A percentile compares a stretch with the other conserved stretches of the same genome.
Conservation (phyloP, 1,284 basidiomycete species). For the Polyporus tsugae region DNA sequence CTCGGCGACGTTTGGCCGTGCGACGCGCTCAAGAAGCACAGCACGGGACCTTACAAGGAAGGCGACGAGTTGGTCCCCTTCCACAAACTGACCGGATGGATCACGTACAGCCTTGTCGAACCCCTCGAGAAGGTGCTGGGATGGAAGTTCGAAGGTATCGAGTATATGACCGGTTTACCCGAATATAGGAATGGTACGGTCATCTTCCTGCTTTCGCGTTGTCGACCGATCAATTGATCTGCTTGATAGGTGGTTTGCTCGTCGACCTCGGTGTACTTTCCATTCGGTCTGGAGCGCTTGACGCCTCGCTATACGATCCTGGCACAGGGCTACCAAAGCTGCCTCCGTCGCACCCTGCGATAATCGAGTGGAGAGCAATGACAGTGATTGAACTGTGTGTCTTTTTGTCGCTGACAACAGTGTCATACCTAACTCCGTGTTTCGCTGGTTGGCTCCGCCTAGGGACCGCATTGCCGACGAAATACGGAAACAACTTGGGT, state of each 20-base stretch:
- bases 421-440: neutral
- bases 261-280: conserved; percentile 84
- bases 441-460: conserved; percentile 3
- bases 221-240: neutral
- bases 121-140: conserved; percentile 79
- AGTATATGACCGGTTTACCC: conserved; percentile 85
- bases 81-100: conserved; percentile 96
- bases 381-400: conserved; percentile 91
- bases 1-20: conserved; percentile 95
- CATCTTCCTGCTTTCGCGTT: neutral
- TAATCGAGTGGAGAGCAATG: conserved; percentile 96
- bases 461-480: conserved; percentile 85
- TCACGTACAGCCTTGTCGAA: conserved; percentile 88
- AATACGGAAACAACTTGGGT: conserved; percentile 67
- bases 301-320: conserved; percentile 50
- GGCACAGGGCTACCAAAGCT: conserved; percentile 67
- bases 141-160: conserved; percentile 81
- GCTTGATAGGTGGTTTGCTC: conserved; percentile 78
- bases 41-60: conserved; percentile 43
- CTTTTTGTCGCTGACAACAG: no score
- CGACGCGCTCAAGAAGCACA: conserved; percentile 52
- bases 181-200: conserved; percentile 88
- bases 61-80: conserved; percentile 87
- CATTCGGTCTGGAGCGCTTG: conserved; percentile 60
- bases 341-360: conserved; percentile 82